Percentiles rank a stretch among this genome's conserved stretches.
Evolutionary conservation across 2,329 filamentous ascomycete species (phyloP).

Genomic region (Talaromyces sp.): DNA sequence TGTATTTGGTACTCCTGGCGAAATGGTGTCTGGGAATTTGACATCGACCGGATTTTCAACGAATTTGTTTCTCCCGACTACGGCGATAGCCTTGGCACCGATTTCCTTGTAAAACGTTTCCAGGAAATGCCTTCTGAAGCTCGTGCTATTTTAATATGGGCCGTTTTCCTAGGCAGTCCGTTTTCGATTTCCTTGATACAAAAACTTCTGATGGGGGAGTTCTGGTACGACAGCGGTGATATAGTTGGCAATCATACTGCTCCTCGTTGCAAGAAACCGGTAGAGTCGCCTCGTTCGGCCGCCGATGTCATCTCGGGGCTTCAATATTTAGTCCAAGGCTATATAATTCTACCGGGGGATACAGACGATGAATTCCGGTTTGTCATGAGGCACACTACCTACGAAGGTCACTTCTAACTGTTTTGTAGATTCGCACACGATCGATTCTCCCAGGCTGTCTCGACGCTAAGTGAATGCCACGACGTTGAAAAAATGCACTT

Average conservation of each 20-base stretch:
- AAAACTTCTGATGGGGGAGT: constrained; percentile 69
- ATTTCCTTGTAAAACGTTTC: constrained; percentile 73
- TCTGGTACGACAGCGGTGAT: constrained; percentile 52
- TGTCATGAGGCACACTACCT: constrained; percentile 1
- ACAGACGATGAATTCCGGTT: constrained; percentile 72
- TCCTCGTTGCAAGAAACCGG: constrained; percentile 5
- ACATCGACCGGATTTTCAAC: constrained; percentile 78
- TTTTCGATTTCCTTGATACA: constrained; percentile 81
- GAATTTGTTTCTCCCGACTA: constrained; percentile 75
- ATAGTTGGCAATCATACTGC: constrained; percentile 21
- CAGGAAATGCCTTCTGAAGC: constrained; percentile 68
- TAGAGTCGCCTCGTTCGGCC: constrained; percentile 54
- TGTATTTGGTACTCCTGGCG: constrained; percentile 91
- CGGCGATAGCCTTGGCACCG: constrained; percentile 72
- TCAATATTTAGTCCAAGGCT: constrained; percentile 74
- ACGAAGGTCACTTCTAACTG: not conserved
- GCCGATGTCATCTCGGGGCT: constrained; percentile 64
- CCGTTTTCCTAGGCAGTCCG: constrained; percentile 69
- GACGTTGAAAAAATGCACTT: constrained; percentile 80
- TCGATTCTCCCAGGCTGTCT: constrained; percentile 71
- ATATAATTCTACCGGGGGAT: constrained; percentile 74
- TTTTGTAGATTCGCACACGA: constrained; percentile 72
- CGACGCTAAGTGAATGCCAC: constrained; percentile 60
- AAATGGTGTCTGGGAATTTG: constrained; percentile 74
- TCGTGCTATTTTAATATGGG: constrained; percentile 80